Base-by-base conservation (phyloP, 306 rosid genomes). In the Vachellia pachyceras region DNA sequence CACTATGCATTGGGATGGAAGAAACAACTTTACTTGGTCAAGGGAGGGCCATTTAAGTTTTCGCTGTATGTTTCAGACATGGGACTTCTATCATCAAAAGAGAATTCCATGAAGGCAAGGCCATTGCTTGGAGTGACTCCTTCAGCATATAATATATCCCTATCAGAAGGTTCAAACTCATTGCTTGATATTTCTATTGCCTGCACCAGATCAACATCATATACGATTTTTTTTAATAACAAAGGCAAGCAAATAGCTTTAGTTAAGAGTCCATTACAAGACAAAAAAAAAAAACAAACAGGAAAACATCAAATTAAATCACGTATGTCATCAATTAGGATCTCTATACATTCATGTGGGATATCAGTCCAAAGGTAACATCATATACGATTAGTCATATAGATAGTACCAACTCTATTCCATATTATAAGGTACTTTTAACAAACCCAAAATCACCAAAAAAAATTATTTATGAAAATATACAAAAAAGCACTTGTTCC, bases 141-240 rank as follows among this genome's bases (percentile, higher is more conserved):
- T 87, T 94, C 97, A 45, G 97, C 97, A 86, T 84, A 91, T 82
- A 91, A 76, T 76, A 94, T 78, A 84, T 94, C 98, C 88, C 49
- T 90, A 17, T 94, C 97, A 0, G 97, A 81, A 83, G 98, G 98
- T 82, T 94, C 98, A 80, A 91, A 91, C 82, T 91, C 98, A 9
- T 94, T 94, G 89, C 98, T 94, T 66, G 98, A 94, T 84, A 94
- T 87, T 84, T 91, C 98, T 55, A 94, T 89, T 72, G 92, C 97
- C 98, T 94, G 94, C 33, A 47, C 44, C 77, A 50, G 81, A 82
- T 83, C 47, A 71, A 77, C 54, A 72, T 81, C 54, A 74, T 50
- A 79, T 69, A 75, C 42, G 46, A 76, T 50, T 15, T 5, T 5
- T 18, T 54, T 54, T 6, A 54, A 54, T 54, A 54, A 54, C 10